Base-by-base conservation (phyloP, 176 grass and related monocot genomes). In the Panicum miliaceum region DNA sequence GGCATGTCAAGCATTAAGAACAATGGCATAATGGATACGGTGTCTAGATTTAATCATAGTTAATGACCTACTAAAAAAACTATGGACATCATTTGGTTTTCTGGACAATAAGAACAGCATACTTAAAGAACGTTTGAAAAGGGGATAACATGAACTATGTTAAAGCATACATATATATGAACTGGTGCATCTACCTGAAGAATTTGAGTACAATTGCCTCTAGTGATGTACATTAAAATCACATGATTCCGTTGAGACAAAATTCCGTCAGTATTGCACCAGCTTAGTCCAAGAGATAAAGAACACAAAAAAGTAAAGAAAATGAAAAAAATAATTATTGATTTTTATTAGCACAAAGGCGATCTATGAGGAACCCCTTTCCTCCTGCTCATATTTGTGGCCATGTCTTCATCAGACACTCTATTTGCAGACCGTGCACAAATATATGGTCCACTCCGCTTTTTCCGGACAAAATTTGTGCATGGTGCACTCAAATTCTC, bases 281-380 rank as follows among this genome's bases (percentile, higher is more conserved):
- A 79, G 62, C 29, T 72, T 86, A 84, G 58, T 88, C 63, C 75
- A 87, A 84, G 80, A 87, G 60, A 84, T 84, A 46, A 84, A 87
- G 42, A 71, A 73, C 73, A 69, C 54, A 43, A 14, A 67, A 84
- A 18, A 47, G 12, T 71, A 68, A 85, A 79, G 47, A 53, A 83
- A 68, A 37, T 22, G 12, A 20, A 64, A 61, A 80, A 81, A 62
- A 77, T 73, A 79, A 69, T 54, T 83, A 58, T 78, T 77, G 25
- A 71, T 82, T 54, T 84, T 81, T 90, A 78, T 92, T 89, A 98
- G 92, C 95, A 94, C 68, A 98, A 84, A 81, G 95, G 95, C 71
- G 95, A 98, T 88, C 95, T 91, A 79, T 89, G 89, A 74, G 95
- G 95, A 73, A 89, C 92, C 53, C 92, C 91, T 86, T 98, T 98